Conservation (phyloP, 306 rosid genomes). For the Cicer pinnatifidum region DNA sequence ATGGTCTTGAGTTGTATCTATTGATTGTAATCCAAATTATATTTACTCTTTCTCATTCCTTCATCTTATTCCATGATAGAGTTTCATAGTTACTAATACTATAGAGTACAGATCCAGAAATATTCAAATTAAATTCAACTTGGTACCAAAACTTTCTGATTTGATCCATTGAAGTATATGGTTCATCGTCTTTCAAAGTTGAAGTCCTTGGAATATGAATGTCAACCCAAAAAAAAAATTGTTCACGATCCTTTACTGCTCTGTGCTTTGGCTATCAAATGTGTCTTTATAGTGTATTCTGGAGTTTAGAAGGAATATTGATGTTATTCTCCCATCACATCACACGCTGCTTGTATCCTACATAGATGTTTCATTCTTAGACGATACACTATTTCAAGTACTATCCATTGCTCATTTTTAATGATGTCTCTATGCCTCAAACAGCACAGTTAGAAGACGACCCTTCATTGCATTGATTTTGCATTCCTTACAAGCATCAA, state of each 20-base stretch:
- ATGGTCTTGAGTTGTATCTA: not conserved
- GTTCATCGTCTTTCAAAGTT: not conserved
- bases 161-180: not conserved
- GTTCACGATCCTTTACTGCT: not conserved
- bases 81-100: conserved; percentile 9
- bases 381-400: not conserved
- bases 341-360: not conserved
- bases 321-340: not conserved
- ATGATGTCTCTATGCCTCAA: not conserved
- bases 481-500: not conserved
- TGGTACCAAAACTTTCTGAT: not conserved
- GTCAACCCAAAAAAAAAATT: not conserved
- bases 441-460: not conserved
- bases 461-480: not conserved
- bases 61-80: not conserved
- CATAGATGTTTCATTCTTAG: not conserved
- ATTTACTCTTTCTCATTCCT: not conserved
- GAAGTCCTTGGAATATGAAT: not conserved
- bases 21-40: not conserved
- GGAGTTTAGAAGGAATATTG: not conserved
- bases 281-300: not conserved
- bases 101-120: not conserved
- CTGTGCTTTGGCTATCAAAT: not conserved
- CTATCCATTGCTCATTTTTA: not conserved
- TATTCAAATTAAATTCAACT: not conserved